phyloP scores from a whole-genome alignment of 2,329 filamentous ascomycete species.

The Colletotrichum sansevieriae region DNA sequence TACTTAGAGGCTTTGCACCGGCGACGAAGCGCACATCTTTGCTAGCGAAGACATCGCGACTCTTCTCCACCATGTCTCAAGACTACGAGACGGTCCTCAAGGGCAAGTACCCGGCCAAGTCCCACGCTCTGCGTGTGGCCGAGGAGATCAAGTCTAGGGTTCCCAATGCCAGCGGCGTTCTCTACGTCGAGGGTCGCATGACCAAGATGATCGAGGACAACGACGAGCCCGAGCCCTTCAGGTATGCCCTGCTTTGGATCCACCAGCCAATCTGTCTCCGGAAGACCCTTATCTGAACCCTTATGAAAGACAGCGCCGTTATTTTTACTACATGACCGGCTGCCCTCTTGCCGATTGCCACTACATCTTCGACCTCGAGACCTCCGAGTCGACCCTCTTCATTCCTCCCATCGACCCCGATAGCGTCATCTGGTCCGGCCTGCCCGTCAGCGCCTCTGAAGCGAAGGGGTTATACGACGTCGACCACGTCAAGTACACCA shows the following conservation, averaged over 20 bases:
- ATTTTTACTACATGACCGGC: conserved; percentile 95
- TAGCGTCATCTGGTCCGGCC: conserved; percentile 91
- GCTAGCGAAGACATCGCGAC: not conserved
- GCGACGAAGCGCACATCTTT: conserved; percentile 5
- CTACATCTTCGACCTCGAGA: conserved; percentile 83
- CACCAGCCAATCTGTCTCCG: not conserved
- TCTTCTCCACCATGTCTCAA: conserved; percentile 33
- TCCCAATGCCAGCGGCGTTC: conserved; percentile 74
- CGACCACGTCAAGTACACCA: conserved; percentile 80
- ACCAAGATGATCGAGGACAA: conserved; percentile 89
- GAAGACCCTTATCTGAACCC: conserved; percentile 26
- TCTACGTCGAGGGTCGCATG: conserved; percentile 90
- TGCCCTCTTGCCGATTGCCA: conserved; percentile 84
- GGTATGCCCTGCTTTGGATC: conserved; percentile 60
- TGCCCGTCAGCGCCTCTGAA: conserved; percentile 82
- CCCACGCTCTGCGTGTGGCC: conserved; percentile 86
- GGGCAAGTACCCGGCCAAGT: conserved; percentile 85
- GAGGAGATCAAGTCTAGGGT: conserved; percentile 79
- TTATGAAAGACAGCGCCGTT: conserved; percentile 79
- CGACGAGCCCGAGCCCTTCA: conserved; percentile 84
- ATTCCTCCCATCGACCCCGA: conserved; percentile 92
- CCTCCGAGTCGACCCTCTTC: conserved; percentile 83
- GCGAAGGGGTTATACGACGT: conserved; percentile 84
- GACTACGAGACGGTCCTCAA: conserved; percentile 67
- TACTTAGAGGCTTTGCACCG: conserved; percentile 1